A percentile compares a stretch with the other conserved stretches of the same genome.
Conservation (phyloP, 225 moss, liverwort and hornwort genomes). For the Antitrichia curtipendula region DNA sequence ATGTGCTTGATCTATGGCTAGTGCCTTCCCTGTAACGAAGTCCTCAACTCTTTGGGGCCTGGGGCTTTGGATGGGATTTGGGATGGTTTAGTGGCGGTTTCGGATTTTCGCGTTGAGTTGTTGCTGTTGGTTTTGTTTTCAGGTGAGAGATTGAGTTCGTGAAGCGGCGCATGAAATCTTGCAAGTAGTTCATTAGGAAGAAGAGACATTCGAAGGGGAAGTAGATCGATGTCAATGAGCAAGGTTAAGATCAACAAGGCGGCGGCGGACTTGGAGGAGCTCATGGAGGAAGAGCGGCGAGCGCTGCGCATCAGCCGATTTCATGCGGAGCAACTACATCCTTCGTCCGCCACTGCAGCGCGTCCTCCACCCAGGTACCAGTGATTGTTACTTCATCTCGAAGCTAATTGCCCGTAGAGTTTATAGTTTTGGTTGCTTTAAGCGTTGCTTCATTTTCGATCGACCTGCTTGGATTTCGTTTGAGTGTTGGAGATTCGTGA, state of each 20-base stretch:
- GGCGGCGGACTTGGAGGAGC: constrained; percentile 59
- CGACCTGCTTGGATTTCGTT: neutral
- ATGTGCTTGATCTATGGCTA: neutral
- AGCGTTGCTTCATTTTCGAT: neutral
- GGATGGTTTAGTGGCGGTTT: neutral
- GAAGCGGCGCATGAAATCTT: neutral
- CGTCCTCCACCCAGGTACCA: constrained; percentile 6
- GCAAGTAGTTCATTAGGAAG: neutral
- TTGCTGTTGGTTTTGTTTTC: neutral
- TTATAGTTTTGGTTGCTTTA: neutral
- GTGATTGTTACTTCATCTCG: neutral
- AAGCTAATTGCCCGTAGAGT: neutral
- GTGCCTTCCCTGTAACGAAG: neutral
- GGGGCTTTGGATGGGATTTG: neutral
- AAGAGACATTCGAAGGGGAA: neutral
- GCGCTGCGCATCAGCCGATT: constrained; percentile 89
- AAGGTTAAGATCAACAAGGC: constrained; percentile 38
- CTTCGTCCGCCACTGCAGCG: constrained; percentile 24
- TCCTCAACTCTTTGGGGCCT: neutral
- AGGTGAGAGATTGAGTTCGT: neutral
- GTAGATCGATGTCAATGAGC: constrained; percentile 16
- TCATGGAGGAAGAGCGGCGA: constrained; percentile 85
- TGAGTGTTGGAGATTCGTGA: neutral
- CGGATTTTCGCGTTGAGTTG: neutral
- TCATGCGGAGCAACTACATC: constrained; percentile 36